Conservation (phyloP, 192 early-diverging fungal species). For the Gamsiella multidivaricata region DNA sequence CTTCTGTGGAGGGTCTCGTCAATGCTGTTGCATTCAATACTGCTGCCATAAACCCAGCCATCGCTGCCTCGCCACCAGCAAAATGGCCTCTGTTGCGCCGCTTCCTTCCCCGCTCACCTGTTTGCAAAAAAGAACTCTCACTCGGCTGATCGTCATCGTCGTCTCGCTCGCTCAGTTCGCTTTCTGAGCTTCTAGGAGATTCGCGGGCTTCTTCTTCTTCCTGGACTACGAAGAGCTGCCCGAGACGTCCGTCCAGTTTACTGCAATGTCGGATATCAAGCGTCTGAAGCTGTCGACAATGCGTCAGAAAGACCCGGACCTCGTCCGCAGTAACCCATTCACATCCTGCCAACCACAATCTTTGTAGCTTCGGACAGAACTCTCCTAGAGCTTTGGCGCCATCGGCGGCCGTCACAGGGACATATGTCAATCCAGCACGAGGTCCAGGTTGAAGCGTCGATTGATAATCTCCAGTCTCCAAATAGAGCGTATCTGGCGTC, state of each 20-base stretch:
- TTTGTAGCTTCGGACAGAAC: slow-evolving; percentile 42
- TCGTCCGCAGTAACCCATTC: slow-evolving; percentile 58
- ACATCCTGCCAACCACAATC: slow-evolving; percentile 55
- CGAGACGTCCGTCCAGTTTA: slow-evolving; percentile 43
- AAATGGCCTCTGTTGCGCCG: too few relatives aligned
- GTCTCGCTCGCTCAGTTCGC: background rate
- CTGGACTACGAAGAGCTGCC: slow-evolving; percentile 10
- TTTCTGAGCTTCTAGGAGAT: too few relatives aligned
- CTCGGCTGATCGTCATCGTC: too few relatives aligned
- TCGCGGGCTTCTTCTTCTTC: background rate
- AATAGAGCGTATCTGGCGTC: slow-evolving; percentile 49
- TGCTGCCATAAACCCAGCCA: too few relatives aligned
- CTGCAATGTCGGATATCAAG: slow-evolving; percentile 55
- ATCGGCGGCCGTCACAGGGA: slow-evolving; percentile 42
- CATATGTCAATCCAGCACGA: slow-evolving; percentile 47
- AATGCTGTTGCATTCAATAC: background rate
- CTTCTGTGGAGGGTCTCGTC: background rate
- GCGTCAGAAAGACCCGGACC: slow-evolving; percentile 40
- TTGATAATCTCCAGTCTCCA: slow-evolving; percentile 61
- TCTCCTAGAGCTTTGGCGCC: slow-evolving; percentile 55
- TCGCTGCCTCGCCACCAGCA: too few relatives aligned
- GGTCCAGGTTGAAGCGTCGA: slow-evolving; percentile 56
- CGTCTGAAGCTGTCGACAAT: slow-evolving; percentile 44
- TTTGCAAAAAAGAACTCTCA: too few relatives aligned
- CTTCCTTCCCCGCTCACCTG: too few relatives aligned